Base-by-base conservation (phyloP, 1,139 yeast species). In the Scheffersomyces parashehatae region DNA sequence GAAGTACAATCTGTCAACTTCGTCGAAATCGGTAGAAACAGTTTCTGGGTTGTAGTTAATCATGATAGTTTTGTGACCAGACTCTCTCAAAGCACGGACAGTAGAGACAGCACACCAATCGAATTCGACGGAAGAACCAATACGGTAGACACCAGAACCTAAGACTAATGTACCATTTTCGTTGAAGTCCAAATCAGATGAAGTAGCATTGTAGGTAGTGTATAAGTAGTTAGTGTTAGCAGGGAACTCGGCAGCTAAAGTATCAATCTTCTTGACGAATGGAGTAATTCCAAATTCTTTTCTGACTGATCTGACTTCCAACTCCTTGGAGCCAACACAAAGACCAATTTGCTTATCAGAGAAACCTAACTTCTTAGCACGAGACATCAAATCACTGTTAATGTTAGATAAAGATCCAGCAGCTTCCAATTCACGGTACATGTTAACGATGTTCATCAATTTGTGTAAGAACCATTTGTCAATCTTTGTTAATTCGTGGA, bases 81-180 rank as follows among this genome's bases (percentile, higher is more conserved):
- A 77, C 46, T 82, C 85, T 69, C 99, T 84, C 59, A 93, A 81
- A 37, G 98, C 90, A 65, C 98, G 85, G 44, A 96, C 97, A 46
- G 99, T 87, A 49, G 95, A 82, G 49, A 93, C 99, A 40, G 98
- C 99, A 79, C 99, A 93, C 99, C 99, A 93, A 70, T 93, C 99
- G 59, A 93, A 93, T 72, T 93, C 99, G 48, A 93, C 99, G 24
- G 98, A 91, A 4, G 98, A 91, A 47, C 99, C 99, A 64, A 93
- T 93, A 70, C 99, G 83, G 79, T 93, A 93, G 43, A 93, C 99
- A 73, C 99, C 99, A 10, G 98, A 91, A 43, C 99, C 99, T 55
- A 93, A 77, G 36, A 93, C 99, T 82, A 93, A 76, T 50, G 95
- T 85, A 60, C 99, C 98, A 53, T 88, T 81, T 51, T 91, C 98